Percentiles rank a stretch among this genome's conserved stretches.
These are phyloP conservation scores for Mrakiaceae sp. DNA, from an alignment of 1,284 basidiomycete genomes.

Conservation along the genomic window DNA sequence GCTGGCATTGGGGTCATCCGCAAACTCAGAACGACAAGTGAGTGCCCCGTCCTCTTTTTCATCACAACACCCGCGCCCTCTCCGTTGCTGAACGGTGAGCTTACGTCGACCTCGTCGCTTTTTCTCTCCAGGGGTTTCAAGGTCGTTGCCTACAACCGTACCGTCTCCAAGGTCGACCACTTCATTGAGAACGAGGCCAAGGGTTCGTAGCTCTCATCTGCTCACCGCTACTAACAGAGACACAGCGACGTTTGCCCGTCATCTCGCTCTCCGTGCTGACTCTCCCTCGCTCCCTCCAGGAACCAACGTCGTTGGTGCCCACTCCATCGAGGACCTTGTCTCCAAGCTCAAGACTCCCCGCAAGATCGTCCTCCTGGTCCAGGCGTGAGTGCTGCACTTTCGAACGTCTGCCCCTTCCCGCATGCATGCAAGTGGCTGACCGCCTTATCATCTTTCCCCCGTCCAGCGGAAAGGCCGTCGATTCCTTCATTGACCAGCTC, in stretches of 20 bases:
- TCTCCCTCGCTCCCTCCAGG: constrained; percentile 41
- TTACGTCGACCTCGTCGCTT: neutral
- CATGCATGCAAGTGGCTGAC: too few species aligned
- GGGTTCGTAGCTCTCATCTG: constrained; percentile 43
- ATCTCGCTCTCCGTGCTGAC: neutral
- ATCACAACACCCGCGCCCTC: neutral
- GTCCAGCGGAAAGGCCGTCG: constrained; percentile 57
- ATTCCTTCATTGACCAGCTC: constrained; percentile 47
- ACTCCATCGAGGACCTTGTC: constrained; percentile 78
- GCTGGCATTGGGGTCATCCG: neutral
- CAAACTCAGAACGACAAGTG: constrained; percentile 12
- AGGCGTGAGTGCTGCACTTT: too few species aligned
- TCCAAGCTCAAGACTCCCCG: constrained; percentile 45
- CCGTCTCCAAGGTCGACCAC: constrained; percentile 86
- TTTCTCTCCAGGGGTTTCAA: constrained; percentile 69
- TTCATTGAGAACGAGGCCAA: constrained; percentile 97
- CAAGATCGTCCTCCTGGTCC: constrained; percentile 62
- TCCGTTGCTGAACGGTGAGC: neutral
- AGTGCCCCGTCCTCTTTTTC: neutral
- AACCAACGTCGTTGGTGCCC: constrained; percentile 87
- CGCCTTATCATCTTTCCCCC: constrained; percentile 37
- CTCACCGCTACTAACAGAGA: neutral
- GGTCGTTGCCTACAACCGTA: constrained; percentile 88
- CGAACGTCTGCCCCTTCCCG: neutral
- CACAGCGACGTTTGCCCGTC: neutral